These are phyloP conservation scores for Xylaria sp. DNA, from an alignment of 2,329 filamentous ascomycete genomes.

Conservation along the genomic window DNA sequence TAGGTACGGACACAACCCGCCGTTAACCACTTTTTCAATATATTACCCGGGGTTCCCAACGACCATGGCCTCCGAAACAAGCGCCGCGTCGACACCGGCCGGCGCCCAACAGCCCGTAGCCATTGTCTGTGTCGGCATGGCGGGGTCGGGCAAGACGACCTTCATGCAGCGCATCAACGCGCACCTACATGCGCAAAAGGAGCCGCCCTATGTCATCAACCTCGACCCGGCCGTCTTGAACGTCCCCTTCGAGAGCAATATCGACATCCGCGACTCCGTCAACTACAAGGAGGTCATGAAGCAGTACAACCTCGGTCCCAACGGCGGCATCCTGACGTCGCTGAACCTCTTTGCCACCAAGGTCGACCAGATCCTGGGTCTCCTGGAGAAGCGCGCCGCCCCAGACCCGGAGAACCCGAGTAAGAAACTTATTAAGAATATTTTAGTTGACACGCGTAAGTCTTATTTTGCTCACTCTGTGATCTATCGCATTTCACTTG, in stretches of 20 bases:
- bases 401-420: constrained; percentile 66
- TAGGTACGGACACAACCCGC: no score
- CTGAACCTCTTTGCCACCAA: constrained; percentile 98
- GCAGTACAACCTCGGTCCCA: constrained; percentile 96
- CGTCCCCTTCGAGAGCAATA: constrained; percentile 95
- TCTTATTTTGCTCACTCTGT: background rate
- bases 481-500: background rate
- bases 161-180: constrained; percentile 99
- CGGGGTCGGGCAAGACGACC: constrained; percentile 98
- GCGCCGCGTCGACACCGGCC: constrained; percentile 22
- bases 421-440: constrained; percentile 73
- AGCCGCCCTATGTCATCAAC: constrained; percentile 93
- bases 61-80: constrained; percentile 25
- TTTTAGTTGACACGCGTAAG: constrained; percentile 84
- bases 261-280: constrained; percentile 97
- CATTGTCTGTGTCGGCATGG: constrained; percentile 97
- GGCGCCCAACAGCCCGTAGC: constrained; percentile 47
- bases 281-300: constrained; percentile 99
- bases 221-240: constrained; percentile 93
- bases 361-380: constrained; percentile 88
- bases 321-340: constrained; percentile 94
- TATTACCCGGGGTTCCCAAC: no score
- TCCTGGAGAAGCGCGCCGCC: constrained; percentile 86
- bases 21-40: no score
- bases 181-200: constrained; percentile 80